Evolutionary conservation across 306 rosid genomes (phyloP).

Genomic region (Herpetospermum pedunculosum): DNA sequence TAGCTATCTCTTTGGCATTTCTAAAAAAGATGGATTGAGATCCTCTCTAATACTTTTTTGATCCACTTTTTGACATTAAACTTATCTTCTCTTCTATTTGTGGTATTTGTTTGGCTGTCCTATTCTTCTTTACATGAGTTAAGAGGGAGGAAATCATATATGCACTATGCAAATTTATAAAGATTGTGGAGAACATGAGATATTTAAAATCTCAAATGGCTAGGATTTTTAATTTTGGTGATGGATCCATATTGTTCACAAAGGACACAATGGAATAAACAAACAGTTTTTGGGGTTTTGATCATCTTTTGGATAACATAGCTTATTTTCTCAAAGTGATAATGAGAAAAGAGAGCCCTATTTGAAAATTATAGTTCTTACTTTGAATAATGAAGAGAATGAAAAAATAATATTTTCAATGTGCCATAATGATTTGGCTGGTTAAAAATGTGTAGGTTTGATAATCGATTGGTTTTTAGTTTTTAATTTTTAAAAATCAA

Average conservation of each 20-base stretch:
- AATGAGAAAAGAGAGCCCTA: not conserved
- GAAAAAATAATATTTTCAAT: not conserved
- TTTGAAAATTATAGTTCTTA: too few relatives aligned
- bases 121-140: not conserved
- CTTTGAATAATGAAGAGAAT: too few relatives aligned
- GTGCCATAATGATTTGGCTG: too few relatives aligned
- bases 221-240: constrained; percentile 6
- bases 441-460: too few relatives aligned
- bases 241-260: not conserved
- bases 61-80: not conserved
- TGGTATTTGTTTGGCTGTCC: not conserved
- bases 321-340: not conserved
- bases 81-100: not conserved
- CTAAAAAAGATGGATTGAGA: not conserved
- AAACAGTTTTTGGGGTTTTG: not conserved
- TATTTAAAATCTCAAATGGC: not conserved
- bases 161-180: not conserved
- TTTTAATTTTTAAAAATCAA: too few relatives aligned
- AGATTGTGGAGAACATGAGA: not conserved
- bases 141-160: not conserved
- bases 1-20: not conserved
- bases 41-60: not conserved
- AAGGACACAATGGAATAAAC: not conserved
- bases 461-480: too few relatives aligned
- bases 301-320: not conserved